Conservation (phyloP, 163 green algal species). For the Scenedesmus sp. region DNA sequence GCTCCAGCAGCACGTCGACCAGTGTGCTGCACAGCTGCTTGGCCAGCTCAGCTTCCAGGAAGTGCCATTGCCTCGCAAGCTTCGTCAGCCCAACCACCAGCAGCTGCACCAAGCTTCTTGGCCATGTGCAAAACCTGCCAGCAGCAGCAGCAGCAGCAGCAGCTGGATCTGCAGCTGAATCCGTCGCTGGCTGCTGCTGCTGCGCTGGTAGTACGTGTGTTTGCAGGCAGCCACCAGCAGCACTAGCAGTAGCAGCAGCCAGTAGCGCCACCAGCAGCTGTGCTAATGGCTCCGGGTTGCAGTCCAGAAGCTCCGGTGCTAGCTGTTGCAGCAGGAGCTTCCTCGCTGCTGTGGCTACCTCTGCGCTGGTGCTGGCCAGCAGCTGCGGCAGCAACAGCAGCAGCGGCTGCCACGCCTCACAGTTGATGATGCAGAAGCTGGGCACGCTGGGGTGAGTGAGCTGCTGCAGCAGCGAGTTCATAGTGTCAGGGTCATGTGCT, state of each 20-base stretch:
- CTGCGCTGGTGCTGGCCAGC: not conserved
- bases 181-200: not conserved
- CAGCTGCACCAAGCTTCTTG: slow-evolving; percentile 3
- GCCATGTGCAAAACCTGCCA: not conserved
- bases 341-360: not conserved
- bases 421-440: not conserved
- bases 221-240: not conserved
- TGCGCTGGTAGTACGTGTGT: not conserved
- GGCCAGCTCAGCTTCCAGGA: not conserved
- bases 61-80: not conserved
- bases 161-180: not conserved
- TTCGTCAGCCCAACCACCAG: not conserved
- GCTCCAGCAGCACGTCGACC: not conserved
- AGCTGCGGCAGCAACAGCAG: slow-evolving; percentile 2
- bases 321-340: slow-evolving; percentile 3
- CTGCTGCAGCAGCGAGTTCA: not conserved
- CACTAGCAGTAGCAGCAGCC: not conserved
- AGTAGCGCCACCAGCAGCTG: slow-evolving; percentile 20
- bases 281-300: slow-evolving; percentile 30
- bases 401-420: slow-evolving; percentile 3
- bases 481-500: not conserved
- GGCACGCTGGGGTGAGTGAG: not conserved
- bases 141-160: not conserved
- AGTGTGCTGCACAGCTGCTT: not conserved
- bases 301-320: not conserved